Conservation (phyloP, 75 land plant genomes). For the Cunninghamia lanceolata region DNA sequence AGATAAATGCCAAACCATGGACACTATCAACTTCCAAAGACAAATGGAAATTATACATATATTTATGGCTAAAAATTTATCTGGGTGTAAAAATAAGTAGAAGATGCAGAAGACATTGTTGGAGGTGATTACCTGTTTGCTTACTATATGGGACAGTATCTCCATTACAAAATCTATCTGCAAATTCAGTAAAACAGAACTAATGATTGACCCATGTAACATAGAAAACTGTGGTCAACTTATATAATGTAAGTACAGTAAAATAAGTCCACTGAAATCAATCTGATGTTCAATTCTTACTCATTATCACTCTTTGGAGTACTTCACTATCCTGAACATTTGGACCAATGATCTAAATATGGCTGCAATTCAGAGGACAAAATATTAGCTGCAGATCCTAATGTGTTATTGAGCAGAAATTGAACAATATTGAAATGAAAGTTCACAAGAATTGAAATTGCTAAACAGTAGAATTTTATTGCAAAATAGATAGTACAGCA, state of each 20-base stretch:
- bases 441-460: no score
- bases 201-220: background rate
- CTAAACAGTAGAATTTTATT: no score
- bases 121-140: constrained; percentile 62
- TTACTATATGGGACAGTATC: constrained; percentile 84
- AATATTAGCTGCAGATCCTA: no score
- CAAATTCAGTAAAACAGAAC: constrained; percentile 8
- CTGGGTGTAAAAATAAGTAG: background rate
- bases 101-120: background rate
- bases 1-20: background rate
- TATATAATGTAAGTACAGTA: background rate
- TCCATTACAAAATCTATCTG: constrained; percentile 99
- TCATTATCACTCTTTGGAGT: background rate
- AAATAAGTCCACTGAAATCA: background rate
- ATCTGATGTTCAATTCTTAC: background rate
- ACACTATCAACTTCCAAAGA: background rate
- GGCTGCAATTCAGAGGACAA: no score
- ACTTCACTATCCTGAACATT: background rate
- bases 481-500: no score
- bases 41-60: background rate
- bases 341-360: background rate
- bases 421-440: no score
- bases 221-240: background rate
- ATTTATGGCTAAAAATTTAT: background rate
- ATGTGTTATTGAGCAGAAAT: no score